These are phyloP conservation scores for Coemansia biformis DNA, from an alignment of 192 early-diverging fungal genomes.

Conservation along the genomic window DNA sequence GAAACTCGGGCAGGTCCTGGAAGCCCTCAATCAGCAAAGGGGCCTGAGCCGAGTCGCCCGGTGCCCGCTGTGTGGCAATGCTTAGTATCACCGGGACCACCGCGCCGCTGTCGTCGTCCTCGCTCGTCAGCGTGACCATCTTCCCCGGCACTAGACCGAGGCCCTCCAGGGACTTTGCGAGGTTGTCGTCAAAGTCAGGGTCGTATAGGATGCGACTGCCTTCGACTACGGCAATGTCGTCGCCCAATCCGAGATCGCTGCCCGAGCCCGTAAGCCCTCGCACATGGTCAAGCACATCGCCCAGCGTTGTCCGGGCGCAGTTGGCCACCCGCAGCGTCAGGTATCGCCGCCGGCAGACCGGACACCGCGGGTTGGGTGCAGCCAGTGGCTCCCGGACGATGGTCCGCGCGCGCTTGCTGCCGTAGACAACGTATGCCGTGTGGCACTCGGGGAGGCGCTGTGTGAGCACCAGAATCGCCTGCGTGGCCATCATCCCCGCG, in stretches of 20 bases:
- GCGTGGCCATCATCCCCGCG: constrained; percentile 88
- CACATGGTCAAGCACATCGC: constrained; percentile 59
- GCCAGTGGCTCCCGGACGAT: constrained; percentile 62
- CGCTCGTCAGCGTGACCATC: constrained; percentile 31
- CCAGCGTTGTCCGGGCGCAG: constrained; percentile 56
- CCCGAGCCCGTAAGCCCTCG: constrained; percentile 28
- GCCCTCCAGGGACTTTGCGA: constrained; percentile 51
- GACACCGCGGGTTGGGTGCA: constrained; percentile 69
- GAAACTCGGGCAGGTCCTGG: constrained; percentile 25
- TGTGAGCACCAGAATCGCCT: constrained; percentile 69
- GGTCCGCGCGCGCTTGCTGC: constrained; percentile 52
- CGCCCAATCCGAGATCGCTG: constrained; percentile 55
- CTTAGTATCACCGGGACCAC: constrained; percentile 38
- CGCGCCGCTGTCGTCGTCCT: constrained; percentile 14
- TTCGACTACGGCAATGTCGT: constrained; percentile 68
- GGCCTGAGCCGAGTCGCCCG: not conserved
- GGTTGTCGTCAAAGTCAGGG: constrained; percentile 83
- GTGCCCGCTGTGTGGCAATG: constrained; percentile 6
- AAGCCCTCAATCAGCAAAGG: constrained; percentile 26
- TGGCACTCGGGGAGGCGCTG: constrained; percentile 18
- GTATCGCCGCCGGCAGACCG: constrained; percentile 61
- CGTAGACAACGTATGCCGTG: constrained; percentile 60
- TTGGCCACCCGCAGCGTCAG: constrained; percentile 62
- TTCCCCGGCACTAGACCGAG: constrained; percentile 52
- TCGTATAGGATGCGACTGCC: constrained; percentile 80